Percentiles rank a stretch among this genome's conserved stretches.
These are phyloP conservation scores for Coemansia sp. DNA, from an alignment of 371 early-diverging fungal genomes.

Conservation along the genomic window DNA sequence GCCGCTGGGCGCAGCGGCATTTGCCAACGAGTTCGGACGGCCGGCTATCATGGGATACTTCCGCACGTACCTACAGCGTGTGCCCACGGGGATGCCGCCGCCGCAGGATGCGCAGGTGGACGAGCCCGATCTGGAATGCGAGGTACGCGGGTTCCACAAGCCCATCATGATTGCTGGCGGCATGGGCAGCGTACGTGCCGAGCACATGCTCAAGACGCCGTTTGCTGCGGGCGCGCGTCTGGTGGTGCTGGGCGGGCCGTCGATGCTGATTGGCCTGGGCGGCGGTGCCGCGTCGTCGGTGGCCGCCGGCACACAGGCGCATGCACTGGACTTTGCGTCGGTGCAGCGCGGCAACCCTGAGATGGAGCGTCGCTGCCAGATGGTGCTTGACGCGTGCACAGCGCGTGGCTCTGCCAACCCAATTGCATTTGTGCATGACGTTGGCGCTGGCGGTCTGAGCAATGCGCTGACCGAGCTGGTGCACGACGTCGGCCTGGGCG, in stretches of 20 bases:
- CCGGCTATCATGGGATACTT: constrained; percentile 95
- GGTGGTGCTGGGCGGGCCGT: constrained; percentile 92
- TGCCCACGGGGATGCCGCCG: constrained; percentile 39
- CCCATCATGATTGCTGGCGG: constrained; percentile 99
- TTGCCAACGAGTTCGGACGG: constrained; percentile 97
- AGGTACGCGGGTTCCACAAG: constrained; percentile 93
- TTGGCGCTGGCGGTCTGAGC: constrained; percentile 96
- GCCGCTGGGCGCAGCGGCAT: constrained; percentile 95
- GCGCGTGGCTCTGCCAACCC: constrained; percentile 75
- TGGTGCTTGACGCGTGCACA: constrained; percentile 93
- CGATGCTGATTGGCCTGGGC: constrained; percentile 96
- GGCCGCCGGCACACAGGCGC: constrained; percentile 83
- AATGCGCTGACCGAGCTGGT: constrained; percentile 97
- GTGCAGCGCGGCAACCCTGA: constrained; percentile 98
- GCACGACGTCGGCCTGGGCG: constrained; percentile 90
- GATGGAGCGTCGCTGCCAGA: constrained; percentile 95
- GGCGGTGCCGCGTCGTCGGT: constrained; percentile 97
- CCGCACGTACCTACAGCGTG: constrained; percentile 84
- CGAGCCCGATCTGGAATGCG: constrained; percentile 50
- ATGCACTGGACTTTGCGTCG: constrained; percentile 92
- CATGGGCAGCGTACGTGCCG: constrained; percentile 84
- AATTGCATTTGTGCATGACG: constrained; percentile 93
- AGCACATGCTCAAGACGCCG: constrained; percentile 79
- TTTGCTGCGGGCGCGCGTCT: constrained; percentile 81
- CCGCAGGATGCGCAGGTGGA: constrained; percentile 7